These are phyloP conservation scores for Linderina pennispora DNA, from an alignment of 192 early-diverging fungal genomes.

Conservation along the genomic window DNA sequence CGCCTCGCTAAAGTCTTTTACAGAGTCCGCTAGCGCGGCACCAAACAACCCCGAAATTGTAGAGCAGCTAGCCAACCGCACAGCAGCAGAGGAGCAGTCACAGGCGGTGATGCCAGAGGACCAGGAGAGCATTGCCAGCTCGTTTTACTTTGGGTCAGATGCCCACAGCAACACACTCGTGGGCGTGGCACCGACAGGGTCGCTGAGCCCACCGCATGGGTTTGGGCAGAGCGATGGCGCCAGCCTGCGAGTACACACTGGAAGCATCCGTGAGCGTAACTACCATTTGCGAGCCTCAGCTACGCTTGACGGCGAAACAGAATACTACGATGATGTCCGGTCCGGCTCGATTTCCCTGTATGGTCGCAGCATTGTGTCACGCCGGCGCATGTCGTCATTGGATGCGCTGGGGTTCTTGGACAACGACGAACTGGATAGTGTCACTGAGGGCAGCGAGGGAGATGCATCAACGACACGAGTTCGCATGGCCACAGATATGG, in stretches of 20 bases:
- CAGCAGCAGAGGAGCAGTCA: not conserved
- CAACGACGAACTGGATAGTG: constrained; percentile 21
- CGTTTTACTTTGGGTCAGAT: constrained; percentile 10
- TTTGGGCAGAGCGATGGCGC: constrained; percentile 43
- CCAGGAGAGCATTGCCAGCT: constrained; percentile 4
- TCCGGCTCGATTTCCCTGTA: constrained; percentile 24
- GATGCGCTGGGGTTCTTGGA: constrained; percentile 1
- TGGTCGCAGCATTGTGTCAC: not conserved
- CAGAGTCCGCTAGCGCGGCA: not conserved
- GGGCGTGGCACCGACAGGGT: constrained; percentile 7
- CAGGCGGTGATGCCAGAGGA: not conserved
- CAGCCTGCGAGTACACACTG: constrained; percentile 41
- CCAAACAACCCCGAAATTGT: not conserved
- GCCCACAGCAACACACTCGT: constrained; percentile 1
- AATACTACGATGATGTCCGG: constrained; percentile 16
- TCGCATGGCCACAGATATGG: constrained; percentile 36
- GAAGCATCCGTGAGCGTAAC: constrained; percentile 43
- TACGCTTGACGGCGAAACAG: constrained; percentile 33
- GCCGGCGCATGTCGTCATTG: not conserved
- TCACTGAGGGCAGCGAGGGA: constrained; percentile 37
- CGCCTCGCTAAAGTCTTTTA: not conserved
- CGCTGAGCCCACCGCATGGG: constrained; percentile 39
- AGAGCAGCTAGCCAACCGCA: not conserved
- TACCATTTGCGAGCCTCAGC: constrained; percentile 23
- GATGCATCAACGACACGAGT: constrained; percentile 36